These are phyloP conservation scores for Backusella sp. DNA, from an alignment of 192 early-diverging fungal genomes.

Conservation along the genomic window DNA sequence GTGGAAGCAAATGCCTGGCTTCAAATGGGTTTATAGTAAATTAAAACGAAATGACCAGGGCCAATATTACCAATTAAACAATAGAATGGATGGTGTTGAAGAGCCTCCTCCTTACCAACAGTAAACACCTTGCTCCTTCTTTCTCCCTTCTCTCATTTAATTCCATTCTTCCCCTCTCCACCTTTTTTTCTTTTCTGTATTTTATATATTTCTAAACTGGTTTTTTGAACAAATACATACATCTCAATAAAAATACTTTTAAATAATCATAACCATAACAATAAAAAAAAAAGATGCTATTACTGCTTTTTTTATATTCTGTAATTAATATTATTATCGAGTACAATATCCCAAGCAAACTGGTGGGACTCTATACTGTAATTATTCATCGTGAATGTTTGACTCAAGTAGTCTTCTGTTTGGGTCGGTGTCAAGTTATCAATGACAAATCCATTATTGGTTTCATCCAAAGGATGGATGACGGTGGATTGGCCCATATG, in stretches of 20 bases:
- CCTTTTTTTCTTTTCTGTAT: not conserved
- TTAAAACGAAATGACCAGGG: not conserved
- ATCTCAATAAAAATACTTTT: not conserved
- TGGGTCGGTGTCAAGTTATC: not conserved
- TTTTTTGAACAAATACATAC: not conserved
- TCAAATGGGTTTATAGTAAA: slow-evolving; percentile 14
- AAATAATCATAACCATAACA: not conserved
- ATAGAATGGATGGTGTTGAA: not conserved
- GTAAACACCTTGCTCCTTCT: not conserved
- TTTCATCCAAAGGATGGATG: not conserved
- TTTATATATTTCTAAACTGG: not conserved
- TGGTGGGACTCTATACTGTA: not conserved
- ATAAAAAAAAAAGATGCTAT: not conserved
- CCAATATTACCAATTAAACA: slow-evolving; percentile 6
- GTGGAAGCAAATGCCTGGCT: slow-evolving; percentile 19
- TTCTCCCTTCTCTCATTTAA: not conserved
- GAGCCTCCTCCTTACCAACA: slow-evolving; percentile 18
- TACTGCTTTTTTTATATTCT: not conserved
- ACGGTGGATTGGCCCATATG: slow-evolving; percentile 17
- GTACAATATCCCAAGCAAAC: not conserved
- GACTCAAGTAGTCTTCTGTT: not conserved
- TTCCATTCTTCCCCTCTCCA: not conserved
- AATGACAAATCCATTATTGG: slow-evolving; percentile 1
- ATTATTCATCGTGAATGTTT: not conserved
- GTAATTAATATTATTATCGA: slow-evolving; percentile 3